Conservation (phyloP, 1,284 basidiomycete species). For the Cystobasidium slooffiae region DNA sequence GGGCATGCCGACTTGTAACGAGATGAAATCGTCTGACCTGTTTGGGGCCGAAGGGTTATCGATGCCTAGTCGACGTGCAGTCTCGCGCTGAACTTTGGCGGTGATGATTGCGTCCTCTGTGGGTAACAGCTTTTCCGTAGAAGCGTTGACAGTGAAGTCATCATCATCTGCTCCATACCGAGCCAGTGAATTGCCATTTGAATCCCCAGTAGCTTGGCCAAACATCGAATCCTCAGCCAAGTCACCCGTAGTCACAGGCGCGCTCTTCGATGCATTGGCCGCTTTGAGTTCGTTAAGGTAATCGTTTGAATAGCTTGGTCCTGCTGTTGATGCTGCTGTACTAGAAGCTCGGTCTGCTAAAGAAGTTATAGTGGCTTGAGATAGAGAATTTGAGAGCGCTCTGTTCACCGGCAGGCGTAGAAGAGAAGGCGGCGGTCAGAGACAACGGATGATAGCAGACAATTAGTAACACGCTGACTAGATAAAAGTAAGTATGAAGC, state of each 20-base stretch:
- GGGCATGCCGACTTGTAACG: constrained; percentile 67
- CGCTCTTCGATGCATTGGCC: constrained; percentile 19
- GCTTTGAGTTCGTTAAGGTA: constrained; percentile 42
- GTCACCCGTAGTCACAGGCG: not conserved
- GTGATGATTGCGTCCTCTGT: constrained; percentile 74
- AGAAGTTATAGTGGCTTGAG: constrained; percentile 26
- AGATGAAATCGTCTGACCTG: constrained; percentile 74
- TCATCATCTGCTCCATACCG: constrained; percentile 18
- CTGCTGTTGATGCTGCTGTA: constrained; percentile 10
- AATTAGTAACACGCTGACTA: not conserved
- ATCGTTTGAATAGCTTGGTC: constrained; percentile 38
- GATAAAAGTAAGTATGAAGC: not conserved
- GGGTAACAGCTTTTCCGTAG: constrained; percentile 65
- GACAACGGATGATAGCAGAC: not conserved
- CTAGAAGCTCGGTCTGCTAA: constrained; percentile 13
- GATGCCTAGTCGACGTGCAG: constrained; percentile 55
- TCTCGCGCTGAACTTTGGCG: constrained; percentile 78
- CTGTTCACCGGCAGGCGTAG: not conserved
- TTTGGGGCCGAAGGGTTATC: constrained; percentile 45
- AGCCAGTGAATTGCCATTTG: constrained; percentile 4
- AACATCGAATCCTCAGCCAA: constrained; percentile 23
- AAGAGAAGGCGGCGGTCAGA: not conserved
- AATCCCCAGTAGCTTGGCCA: not conserved
- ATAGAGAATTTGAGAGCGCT: constrained; percentile 31
- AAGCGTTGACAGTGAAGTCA: not conserved